phyloP scores from a whole-genome alignment of 106 monocot species.

The Cymbidium sinense region DNA sequence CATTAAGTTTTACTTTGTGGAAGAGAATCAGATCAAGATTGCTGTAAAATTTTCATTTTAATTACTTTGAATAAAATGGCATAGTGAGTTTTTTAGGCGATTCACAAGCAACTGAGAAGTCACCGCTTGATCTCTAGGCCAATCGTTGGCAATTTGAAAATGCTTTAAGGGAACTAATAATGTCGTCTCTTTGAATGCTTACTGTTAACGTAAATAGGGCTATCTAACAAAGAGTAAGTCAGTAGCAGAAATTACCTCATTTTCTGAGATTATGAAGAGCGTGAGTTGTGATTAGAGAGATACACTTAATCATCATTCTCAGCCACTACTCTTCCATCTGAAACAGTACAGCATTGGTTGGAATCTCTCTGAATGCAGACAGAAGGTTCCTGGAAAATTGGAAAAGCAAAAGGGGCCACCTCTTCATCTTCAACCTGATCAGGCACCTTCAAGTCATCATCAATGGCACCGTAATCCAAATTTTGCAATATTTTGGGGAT shows the following conservation, averaged over 20 bases:
- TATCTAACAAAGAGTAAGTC: no score
- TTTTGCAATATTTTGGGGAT: conserved; percentile 38
- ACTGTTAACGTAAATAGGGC: no score
- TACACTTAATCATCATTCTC: conserved; percentile 4
- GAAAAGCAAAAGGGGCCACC: conserved; percentile 32
- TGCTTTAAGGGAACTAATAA: no score
- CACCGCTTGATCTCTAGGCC: no score
- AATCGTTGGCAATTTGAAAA: no score
- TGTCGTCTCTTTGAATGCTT: no score
- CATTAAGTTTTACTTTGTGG: no score
- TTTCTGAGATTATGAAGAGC: conserved; percentile 2
- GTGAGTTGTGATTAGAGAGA: not conserved
- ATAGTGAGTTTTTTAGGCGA: no score
- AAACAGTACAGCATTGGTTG: not conserved
- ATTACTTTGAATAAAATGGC: no score
- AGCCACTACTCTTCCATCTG: conserved; percentile 10
- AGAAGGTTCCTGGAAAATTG: conserved; percentile 20
- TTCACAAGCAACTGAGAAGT: no score
- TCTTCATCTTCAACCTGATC: conserved; percentile 9
- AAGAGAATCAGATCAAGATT: no score
- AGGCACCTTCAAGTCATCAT: conserved; percentile 28
- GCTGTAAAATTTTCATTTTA: no score
- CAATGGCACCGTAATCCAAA: conserved; percentile 32
- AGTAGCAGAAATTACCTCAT: conserved; percentile 5
- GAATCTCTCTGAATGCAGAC: not conserved